Evolutionary conservation across 176 grass and related monocot genomes (phyloP).

Genomic region (Melocanna baccifera): DNA sequence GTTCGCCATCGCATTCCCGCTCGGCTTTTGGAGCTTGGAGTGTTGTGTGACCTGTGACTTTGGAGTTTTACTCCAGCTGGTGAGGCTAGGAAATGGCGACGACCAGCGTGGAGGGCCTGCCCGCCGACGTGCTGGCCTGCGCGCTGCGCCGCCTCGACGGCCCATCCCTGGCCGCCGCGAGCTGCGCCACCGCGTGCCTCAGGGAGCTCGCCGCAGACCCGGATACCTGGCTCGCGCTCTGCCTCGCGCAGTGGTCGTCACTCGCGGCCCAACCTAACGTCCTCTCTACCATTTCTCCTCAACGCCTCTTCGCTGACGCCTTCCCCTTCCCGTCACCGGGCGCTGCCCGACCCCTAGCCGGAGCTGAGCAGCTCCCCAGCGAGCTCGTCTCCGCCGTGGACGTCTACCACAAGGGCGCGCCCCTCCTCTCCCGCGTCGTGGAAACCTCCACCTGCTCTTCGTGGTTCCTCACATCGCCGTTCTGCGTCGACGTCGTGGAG

Average conservation of each 20-base stretch:
- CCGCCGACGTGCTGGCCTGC: slow-evolving; percentile 48
- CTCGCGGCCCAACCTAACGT: slow-evolving; percentile 16
- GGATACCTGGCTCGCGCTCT: slow-evolving; percentile 58
- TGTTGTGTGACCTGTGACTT: neutral
- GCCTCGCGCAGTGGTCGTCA: slow-evolving; percentile 50
- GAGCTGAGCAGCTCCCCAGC: neutral
- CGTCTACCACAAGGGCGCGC: slow-evolving; percentile 31
- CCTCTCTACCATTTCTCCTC: slow-evolving; percentile 26
- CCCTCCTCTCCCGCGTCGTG: slow-evolving; percentile 40
- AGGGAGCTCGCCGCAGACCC: slow-evolving; percentile 39
- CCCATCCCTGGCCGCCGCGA: slow-evolving; percentile 42
- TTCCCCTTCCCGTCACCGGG: slow-evolving; percentile 33
- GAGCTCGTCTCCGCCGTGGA: slow-evolving; percentile 56
- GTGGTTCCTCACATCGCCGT: slow-evolving; percentile 62
- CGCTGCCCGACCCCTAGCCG: neutral
- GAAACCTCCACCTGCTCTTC: slow-evolving; percentile 30
- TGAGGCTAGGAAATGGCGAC: neutral
- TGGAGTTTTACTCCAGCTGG: neutral
- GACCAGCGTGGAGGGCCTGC: slow-evolving; percentile 47
- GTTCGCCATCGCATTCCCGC: neutral
- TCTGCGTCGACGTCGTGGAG: slow-evolving; percentile 48
- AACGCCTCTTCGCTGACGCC: slow-evolving; percentile 58
- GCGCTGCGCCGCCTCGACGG: slow-evolving; percentile 54
- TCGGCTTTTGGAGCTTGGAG: neutral
- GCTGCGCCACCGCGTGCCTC: slow-evolving; percentile 45